Percentiles rank a stretch among this genome's conserved stretches.
Conservation (phyloP, 73 alveolate species). For the Stentor roeselii region DNA sequence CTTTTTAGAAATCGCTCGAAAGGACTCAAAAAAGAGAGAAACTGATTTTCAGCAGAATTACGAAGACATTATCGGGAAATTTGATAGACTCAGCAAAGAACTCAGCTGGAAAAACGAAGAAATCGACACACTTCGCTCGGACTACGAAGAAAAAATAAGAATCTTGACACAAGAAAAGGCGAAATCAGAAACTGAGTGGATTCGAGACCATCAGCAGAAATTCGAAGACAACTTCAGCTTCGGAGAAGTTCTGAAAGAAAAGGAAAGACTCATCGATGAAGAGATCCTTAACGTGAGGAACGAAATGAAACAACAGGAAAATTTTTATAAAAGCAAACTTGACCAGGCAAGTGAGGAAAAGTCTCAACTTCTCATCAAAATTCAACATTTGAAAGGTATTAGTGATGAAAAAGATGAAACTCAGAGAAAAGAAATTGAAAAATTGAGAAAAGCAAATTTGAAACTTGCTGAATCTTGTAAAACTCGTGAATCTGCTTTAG, state of each 20-base stretch:
- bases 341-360: background rate
- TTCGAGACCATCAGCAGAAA: background rate
- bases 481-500: background rate
- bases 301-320: background rate
- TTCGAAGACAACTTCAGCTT: background rate
- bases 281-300: background rate
- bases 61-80: background rate
- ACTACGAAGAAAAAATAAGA: background rate
- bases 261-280: background rate
- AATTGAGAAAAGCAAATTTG: background rate
- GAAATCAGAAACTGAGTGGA: background rate
- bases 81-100: background rate
- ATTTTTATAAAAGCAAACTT: background rate
- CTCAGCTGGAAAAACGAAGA: background rate
- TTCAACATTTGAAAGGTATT: background rate
- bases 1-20: background rate
- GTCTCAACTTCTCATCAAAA: background rate
- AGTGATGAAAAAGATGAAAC: background rate
- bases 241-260: constrained; percentile 51
- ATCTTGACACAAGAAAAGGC: background rate
- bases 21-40: background rate
- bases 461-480: background rate
- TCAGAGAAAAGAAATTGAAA: background rate
- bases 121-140: background rate
- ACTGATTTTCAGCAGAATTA: background rate